A percentile compares a stretch with the other conserved stretches of the same genome.
phyloP scores from a whole-genome alignment of 495 filamentous ascomycete species.

The Trichodelitschia bisporula region DNA sequence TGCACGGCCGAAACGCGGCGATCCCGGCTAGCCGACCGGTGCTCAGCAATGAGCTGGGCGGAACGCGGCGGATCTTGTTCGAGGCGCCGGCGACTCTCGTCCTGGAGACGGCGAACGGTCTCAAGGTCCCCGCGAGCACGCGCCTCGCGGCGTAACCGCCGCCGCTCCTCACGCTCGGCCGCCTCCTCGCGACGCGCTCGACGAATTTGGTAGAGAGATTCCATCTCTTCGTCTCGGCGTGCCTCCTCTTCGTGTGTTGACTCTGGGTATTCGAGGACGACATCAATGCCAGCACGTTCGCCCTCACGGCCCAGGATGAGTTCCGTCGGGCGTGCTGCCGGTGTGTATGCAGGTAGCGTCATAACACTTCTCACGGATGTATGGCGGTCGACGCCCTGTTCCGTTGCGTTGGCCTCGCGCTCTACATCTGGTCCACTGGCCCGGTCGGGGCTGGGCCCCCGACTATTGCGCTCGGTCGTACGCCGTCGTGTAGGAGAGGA shows the following conservation, averaged over 20 bases:
- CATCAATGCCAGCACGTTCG: constrained; percentile 68
- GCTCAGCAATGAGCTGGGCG: constrained; percentile 30
- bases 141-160: constrained; percentile 38
- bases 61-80: neutral
- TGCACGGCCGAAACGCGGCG: constrained; percentile 58
- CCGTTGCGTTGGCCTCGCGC: too few relatives aligned
- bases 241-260: constrained; percentile 48
- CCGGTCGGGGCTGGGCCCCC: too few relatives aligned
- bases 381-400: constrained; percentile 55
- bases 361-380: constrained; percentile 78
- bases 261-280: constrained; percentile 68
- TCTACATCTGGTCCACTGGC: too few relatives aligned
- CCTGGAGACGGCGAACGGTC: constrained; percentile 33
- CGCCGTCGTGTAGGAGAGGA: too few relatives aligned
- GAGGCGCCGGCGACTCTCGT: constrained; percentile 16
- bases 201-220: constrained; percentile 63
- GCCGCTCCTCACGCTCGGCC: constrained; percentile 50
- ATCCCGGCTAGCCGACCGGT: constrained; percentile 26
- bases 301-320: constrained; percentile 77
- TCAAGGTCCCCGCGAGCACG: constrained; percentile 38
- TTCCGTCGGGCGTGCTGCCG: constrained; percentile 45
- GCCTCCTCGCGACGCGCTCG: constrained; percentile 49
- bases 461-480: too few relatives aligned
- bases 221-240: constrained; percentile 81
- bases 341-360: constrained; percentile 64